Evolutionary conservation across 202 grass and related monocot genomes (phyloP).

Genomic region (Schoenoplectus triqueter): DNA sequence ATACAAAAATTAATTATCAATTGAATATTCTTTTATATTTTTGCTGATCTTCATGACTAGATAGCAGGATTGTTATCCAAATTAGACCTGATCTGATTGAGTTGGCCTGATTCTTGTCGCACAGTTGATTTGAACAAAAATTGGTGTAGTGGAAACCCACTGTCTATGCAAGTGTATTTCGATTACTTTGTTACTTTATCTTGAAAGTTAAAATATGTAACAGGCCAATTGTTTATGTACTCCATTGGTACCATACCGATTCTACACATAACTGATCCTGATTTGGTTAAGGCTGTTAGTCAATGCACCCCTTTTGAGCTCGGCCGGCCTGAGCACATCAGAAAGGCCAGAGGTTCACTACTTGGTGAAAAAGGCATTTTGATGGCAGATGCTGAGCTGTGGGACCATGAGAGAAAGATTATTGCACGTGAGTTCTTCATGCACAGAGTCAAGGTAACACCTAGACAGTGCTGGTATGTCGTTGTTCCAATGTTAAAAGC

Average conservation of each 20-base stretch:
- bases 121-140: neutral
- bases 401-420: conserved; percentile 53
- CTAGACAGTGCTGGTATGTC: neutral
- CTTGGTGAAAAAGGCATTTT: conserved; percentile 50
- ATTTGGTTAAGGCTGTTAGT: conserved; percentile 45
- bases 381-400: conserved; percentile 42
- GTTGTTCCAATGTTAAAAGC: no score
- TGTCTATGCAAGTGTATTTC: neutral
- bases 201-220: conserved; percentile 7
- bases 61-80: neutral
- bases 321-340: conserved; percentile 36
- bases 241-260: conserved; percentile 51
- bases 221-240: conserved; percentile 57
- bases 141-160: neutral
- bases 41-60: neutral
- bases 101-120: neutral
- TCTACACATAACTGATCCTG: conserved; percentile 52
- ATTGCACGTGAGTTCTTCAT: conserved; percentile 53
- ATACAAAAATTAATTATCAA: neutral
- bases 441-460: conserved; percentile 48
- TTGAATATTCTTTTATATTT: neutral
- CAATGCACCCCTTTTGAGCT: conserved; percentile 42
- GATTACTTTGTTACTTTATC: conserved; percentile 9
- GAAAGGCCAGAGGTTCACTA: conserved; percentile 45
- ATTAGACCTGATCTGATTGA: neutral